A percentile compares a stretch with the other conserved stretches of the same genome.
phyloP scores from a whole-genome alignment of 371 early-diverging fungal species.

The Paraphysoderma sedebokerense region DNA sequence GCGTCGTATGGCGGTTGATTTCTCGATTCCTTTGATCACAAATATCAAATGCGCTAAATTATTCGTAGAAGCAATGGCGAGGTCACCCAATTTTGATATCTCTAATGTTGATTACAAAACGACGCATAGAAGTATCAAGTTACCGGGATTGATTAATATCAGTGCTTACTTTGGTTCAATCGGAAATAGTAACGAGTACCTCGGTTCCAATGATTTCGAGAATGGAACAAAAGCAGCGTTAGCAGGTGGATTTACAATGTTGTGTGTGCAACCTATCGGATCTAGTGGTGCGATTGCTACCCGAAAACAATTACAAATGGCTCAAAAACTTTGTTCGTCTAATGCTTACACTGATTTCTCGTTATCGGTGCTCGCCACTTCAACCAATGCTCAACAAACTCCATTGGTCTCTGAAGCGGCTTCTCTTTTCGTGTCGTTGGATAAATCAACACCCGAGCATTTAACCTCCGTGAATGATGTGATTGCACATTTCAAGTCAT shows the following conservation, averaged over 20 bases:
- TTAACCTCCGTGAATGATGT: conserved; percentile 27
- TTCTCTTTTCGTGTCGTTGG: conserved; percentile 36
- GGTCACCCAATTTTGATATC: conserved; percentile 51
- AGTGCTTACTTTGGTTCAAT: too few species aligned
- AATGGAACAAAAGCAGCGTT: conserved; percentile 49
- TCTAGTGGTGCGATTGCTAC: too few species aligned
- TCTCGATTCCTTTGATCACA: conserved; percentile 86
- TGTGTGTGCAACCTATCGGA: conserved; percentile 22
- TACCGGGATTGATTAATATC: conserved; percentile 85
- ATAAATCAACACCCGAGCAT: conserved; percentile 23
- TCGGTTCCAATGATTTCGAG: conserved; percentile 37
- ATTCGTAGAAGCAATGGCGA: conserved; percentile 82
- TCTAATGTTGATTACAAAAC: conserved; percentile 71
- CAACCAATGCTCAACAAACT: conserved; percentile 25
- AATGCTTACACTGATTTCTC: conserved; percentile 56
- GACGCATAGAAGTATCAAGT: conserved; percentile 52
- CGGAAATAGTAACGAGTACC: too few species aligned
- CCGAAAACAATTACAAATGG: too few species aligned
- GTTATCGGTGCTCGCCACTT: conserved; percentile 46
- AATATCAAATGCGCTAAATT: conserved; percentile 95
- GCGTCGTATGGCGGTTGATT: conserved; percentile 92
- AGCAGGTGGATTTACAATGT: conserved; percentile 68
- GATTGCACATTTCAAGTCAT: conserved; percentile 43
- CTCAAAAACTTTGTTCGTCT: too few species aligned
- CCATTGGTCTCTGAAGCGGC: conserved; percentile 22